These are phyloP conservation scores for Penicillium griseofulvum DNA, from an alignment of 2,329 filamentous ascomycete species.

Conservation along the genomic window DNA sequence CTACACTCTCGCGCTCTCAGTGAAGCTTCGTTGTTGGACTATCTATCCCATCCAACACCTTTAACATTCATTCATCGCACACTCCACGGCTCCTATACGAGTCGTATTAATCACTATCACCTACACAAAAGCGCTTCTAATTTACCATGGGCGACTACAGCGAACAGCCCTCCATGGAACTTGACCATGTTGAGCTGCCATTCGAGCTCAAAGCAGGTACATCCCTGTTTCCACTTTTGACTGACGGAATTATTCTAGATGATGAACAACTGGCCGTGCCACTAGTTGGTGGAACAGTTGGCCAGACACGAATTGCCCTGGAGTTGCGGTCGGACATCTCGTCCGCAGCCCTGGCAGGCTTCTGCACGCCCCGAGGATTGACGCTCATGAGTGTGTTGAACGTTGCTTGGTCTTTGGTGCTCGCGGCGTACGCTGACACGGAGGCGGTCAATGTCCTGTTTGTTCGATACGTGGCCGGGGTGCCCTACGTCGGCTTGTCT, in stretches of 20 bases:
- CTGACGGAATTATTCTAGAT: slow-evolving; percentile 3
- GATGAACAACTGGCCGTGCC: neutral
- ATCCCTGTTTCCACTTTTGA: slow-evolving; percentile 1
- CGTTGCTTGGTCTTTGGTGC: slow-evolving; percentile 1
- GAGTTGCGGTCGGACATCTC: slow-evolving; percentile 1
- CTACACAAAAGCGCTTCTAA: neutral
- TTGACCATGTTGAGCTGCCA: neutral
- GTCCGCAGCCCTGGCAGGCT: neutral
- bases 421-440: neutral
- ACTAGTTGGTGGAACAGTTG: neutral
- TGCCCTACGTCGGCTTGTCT: neutral
- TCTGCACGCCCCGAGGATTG: neutral
- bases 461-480: neutral
- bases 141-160: slow-evolving; percentile 1
- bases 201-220: slow-evolving; percentile 1
- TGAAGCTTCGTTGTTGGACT: neutral
- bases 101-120: neutral
- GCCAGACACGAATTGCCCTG: neutral
- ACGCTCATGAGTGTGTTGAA: neutral
- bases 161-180: neutral
- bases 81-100: neutral
- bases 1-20: neutral
- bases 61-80: neutral
- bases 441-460: neutral
- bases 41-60: neutral